Conservation (phyloP, 2,329 filamentous ascomycete genomes). For the Penicillium griseofulvum region DNA sequence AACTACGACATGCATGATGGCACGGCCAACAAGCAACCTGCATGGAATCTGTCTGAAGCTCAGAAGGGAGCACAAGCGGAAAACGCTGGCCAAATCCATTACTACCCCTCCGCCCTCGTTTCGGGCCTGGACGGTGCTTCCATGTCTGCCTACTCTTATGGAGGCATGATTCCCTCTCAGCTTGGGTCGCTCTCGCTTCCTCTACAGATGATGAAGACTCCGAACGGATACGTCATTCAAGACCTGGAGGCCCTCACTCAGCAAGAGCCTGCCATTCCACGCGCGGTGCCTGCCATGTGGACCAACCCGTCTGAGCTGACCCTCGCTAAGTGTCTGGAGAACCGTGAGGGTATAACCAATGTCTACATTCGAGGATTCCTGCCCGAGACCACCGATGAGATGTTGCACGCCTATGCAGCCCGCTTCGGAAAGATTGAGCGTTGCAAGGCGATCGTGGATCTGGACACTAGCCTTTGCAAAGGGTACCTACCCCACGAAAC, state of each 20-base stretch:
- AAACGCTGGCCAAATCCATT: slow-evolving; percentile 58
- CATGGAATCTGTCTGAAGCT: slow-evolving; percentile 45
- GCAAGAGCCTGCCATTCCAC: slow-evolving; percentile 78
- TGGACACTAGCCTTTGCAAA: slow-evolving; percentile 89
- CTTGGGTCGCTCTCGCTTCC: slow-evolving; percentile 41
- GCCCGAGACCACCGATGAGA: slow-evolving; percentile 90
- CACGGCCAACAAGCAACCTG: slow-evolving; percentile 35
- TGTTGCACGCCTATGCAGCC: slow-evolving; percentile 75
- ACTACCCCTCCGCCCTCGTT: slow-evolving; percentile 56
- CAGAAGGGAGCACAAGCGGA: slow-evolving; percentile 57
- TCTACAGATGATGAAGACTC: slow-evolving; percentile 48
- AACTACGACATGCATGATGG: slow-evolving; percentile 38
- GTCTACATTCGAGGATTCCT: slow-evolving; percentile 97
- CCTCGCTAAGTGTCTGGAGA: slow-evolving; percentile 90
- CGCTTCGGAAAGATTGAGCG: slow-evolving; percentile 94
- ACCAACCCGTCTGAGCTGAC: slow-evolving; percentile 82
- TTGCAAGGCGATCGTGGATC: slow-evolving; percentile 97
- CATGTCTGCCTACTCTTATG: slow-evolving; percentile 51
- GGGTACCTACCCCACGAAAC: slow-evolving; percentile 59
- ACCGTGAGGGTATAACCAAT: slow-evolving; percentile 92
- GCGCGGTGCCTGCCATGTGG: slow-evolving; percentile 82
- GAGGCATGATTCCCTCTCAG: slow-evolving; percentile 61
- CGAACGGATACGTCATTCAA: slow-evolving; percentile 46
- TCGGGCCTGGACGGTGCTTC: slow-evolving; percentile 57
- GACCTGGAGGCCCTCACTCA: slow-evolving; percentile 64